Evolutionary conservation across 2,329 filamentous ascomycete species (phyloP).

Genomic region (Leptodontidium sp.): DNA sequence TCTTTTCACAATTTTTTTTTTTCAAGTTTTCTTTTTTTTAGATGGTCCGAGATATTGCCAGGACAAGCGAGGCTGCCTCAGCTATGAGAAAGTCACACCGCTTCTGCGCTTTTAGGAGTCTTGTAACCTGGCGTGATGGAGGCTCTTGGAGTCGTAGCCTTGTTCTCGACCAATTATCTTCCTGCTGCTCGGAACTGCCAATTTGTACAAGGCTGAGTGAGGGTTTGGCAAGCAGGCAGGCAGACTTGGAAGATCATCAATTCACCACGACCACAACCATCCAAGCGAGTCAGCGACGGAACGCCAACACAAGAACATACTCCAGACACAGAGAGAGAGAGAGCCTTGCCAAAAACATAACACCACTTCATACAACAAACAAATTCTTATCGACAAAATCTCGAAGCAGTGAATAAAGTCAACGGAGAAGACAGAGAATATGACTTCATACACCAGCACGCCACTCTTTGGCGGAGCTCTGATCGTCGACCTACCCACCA

Average conservation of each 20-base stretch:
- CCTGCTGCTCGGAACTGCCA: neutral
- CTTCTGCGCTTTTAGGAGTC: neutral
- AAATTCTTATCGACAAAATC: neutral
- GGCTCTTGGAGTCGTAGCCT: neutral
- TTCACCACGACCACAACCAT: neutral
- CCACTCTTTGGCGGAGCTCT: conserved; percentile 79
- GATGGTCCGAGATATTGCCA: neutral
- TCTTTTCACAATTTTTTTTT: conserved; percentile 17
- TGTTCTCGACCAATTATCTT: conserved; percentile 10
- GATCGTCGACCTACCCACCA: conserved; percentile 70
- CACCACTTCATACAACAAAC: neutral
- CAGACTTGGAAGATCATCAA: conserved; percentile 3
- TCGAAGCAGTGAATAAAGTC: neutral
- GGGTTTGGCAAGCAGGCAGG: conserved; percentile 5
- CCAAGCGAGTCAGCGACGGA: neutral
- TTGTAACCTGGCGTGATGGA: neutral
- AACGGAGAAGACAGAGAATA: conserved; percentile 40
- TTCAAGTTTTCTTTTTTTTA: conserved; percentile 16
- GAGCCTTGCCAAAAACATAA: neutral
- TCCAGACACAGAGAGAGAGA: neutral
- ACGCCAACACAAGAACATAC: neutral
- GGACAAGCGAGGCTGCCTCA: neutral
- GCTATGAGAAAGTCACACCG: conserved; percentile 2
- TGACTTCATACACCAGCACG: conserved; percentile 64
- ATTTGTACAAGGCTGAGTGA: conserved; percentile 7